Conservation (phyloP, 75 land plant genomes). For the Cupressus sempervirens region DNA sequence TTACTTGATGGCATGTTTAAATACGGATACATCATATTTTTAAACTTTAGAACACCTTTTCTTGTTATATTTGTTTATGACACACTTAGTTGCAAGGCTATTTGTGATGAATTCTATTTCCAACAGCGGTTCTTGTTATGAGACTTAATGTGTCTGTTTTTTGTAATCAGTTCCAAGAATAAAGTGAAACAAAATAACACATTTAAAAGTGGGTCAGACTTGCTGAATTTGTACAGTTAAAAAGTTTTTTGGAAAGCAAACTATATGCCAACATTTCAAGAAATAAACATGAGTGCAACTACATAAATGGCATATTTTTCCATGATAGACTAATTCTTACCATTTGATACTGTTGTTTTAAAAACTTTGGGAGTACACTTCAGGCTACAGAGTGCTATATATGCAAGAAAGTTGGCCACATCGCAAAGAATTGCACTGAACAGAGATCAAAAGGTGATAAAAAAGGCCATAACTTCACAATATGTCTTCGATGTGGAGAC, state of each 20-base stretch:
- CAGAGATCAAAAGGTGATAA: constrained; percentile 16
- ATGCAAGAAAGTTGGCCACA: constrained; percentile 65
- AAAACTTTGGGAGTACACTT: background rate
- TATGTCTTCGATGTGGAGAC: constrained; percentile 65
- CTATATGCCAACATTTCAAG: background rate
- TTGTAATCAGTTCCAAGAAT: background rate
- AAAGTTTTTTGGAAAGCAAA: background rate
- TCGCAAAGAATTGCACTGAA: constrained; percentile 58
- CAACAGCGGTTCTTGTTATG: background rate
- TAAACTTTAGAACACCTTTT: background rate
- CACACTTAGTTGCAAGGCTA: background rate
- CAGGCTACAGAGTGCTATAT: constrained; percentile 56
- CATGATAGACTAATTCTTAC: background rate
- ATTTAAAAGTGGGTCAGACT: background rate
- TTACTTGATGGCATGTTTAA: background rate
- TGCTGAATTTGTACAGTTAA: background rate
- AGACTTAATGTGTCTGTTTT: background rate
- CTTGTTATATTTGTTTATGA: background rate
- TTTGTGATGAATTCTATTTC: background rate
- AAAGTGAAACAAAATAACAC: background rate
- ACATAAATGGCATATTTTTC: background rate
- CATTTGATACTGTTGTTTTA: background rate
- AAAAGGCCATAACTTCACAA: constrained; percentile 4
- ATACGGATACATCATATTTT: background rate
- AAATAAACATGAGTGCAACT: background rate